phyloP scores from a whole-genome alignment of 1,139 yeast species.

The Geotrichum cucujoidarum region DNA sequence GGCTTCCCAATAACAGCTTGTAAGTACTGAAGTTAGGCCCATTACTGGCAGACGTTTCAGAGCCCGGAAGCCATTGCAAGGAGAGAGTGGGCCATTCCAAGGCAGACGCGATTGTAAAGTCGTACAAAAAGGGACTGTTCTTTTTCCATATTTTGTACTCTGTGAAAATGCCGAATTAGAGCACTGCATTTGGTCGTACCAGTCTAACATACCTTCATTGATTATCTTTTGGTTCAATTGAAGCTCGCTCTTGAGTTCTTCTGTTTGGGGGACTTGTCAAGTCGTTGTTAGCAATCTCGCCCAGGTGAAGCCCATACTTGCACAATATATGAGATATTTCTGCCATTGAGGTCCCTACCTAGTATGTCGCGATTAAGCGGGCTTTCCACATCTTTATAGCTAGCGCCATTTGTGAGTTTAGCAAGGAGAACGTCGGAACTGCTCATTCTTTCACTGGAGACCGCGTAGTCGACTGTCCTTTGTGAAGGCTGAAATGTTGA shows the following conservation, averaged over 20 bases:
- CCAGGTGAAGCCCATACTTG: no score
- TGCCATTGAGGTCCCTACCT: neutral
- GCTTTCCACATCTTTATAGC: constrained; percentile 3
- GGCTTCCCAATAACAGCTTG: constrained; percentile 67
- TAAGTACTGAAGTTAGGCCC: constrained; percentile 28
- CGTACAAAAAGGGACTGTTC: constrained; percentile 80
- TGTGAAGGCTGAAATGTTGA: neutral
- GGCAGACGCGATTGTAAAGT: constrained; percentile 67
- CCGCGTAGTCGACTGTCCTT: no score
- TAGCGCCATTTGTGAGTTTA: constrained; percentile 14
- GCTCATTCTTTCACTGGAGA: no score
- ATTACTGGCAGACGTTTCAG: constrained; percentile 10
- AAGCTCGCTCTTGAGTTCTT: constrained; percentile 40
- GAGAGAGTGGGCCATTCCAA: constrained; percentile 50
- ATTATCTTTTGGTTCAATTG: constrained; percentile 46
- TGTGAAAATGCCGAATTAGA: constrained; percentile 6
- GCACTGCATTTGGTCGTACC: neutral
- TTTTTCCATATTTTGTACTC: constrained; percentile 64
- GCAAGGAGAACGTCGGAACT: constrained; percentile 20
- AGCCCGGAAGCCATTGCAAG: constrained; percentile 39
- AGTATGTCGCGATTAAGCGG: constrained; percentile 10
- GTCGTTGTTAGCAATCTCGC: no score
- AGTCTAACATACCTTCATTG: constrained; percentile 39
- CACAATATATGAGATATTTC: no score
- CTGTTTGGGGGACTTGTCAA: constrained; percentile 17